These are phyloP conservation scores for Thelonectria discophora DNA, from an alignment of 2,329 filamentous ascomycete species.

Conservation along the genomic window DNA sequence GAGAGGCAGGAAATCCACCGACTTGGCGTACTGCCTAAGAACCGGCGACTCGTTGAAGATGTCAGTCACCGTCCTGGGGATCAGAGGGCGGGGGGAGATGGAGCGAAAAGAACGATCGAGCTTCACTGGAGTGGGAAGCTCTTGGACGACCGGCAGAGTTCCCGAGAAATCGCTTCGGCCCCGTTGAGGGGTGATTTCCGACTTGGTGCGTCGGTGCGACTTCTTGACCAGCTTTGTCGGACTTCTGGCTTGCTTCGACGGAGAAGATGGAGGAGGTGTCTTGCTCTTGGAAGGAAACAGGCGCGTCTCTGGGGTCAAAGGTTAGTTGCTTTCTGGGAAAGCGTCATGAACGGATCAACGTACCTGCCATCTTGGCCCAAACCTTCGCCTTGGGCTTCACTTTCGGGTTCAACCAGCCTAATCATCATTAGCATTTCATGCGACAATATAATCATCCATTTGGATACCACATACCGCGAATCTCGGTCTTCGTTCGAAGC, in stretches of 20 bases:
- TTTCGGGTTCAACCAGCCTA: constrained; percentile 8
- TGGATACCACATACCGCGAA: constrained; percentile 3
- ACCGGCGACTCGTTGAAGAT: neutral
- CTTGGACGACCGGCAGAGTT: neutral
- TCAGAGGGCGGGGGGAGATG: constrained; percentile 2
- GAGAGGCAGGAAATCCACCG: constrained; percentile 1
- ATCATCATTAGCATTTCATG: constrained; percentile 1
- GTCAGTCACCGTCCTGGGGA: constrained; percentile 14
- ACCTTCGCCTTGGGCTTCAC: constrained; percentile 14
- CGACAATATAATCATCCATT: too few relatives aligned
- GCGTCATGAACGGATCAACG: neutral
- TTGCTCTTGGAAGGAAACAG: constrained; percentile 11
- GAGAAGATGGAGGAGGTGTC: neutral
- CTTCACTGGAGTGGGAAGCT: neutral
- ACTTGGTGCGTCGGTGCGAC: constrained; percentile 13
- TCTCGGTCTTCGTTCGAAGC: constrained; percentile 23
- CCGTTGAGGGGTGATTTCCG: constrained; percentile 2
- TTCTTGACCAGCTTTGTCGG: neutral
- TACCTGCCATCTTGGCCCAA: constrained; percentile 22
- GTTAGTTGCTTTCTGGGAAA: neutral
- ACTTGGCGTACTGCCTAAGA: constrained; percentile 1
- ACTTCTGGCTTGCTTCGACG: neutral
- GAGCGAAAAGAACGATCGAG: neutral
- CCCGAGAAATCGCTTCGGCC: neutral
- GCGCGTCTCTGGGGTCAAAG: constrained; percentile 4